Evolutionary conservation across 768 basidiomycete genomes (phyloP), one percentile per base, ranked within the genome.

Genomic region (Boletus sp.): DNA sequence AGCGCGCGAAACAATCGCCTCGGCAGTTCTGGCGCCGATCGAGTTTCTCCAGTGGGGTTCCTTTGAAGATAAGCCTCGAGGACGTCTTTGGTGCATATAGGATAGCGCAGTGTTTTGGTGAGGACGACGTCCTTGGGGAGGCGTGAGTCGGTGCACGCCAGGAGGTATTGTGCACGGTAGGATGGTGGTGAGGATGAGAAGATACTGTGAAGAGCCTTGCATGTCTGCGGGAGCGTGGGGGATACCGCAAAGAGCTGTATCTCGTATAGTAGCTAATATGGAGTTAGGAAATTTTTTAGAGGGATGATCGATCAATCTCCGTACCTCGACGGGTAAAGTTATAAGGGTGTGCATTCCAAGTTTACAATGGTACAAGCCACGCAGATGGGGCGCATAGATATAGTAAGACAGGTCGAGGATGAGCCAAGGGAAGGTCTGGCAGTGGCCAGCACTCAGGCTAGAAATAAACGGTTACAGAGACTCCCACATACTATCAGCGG

Each of bases 171-270:
- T 17, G 89, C 90, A 8, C 80, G 81, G 60, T 85, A 84, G 5
- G 80, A 79, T 0, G 81, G 53, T 0, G 89, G 80, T 0, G 89
- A 79, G 3, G 73, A 68, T 9, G 76, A 71, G 74, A 88, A 89
- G 14, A 88, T 74, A 14, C 67, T 41, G 58, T 82, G 68, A 18
- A 94, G 69, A 39, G 77, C 70, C 57, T 73, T 80, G 59, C 81
- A 89, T 33, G 81, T 74, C 50, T 72, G 71, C 0, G 92, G 92
- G 8, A 97, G 74, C 36, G 74, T 64, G 17, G 82, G 76, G 4
- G 90, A 92, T 7, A 84, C 73, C 0, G 92, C 85, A 60, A 78
- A 78, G 17, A 90, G 78, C 61, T 94, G 89, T 14, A 96, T 79
- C 54, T 93, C 83, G 63, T 89, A 87, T 0, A 95, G 71, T 9